A percentile compares a stretch with the other conserved stretches of the same genome.
These are phyloP conservation scores for Bipolaris zeicola DNA, from an alignment of 2,329 filamentous ascomycete species.

Conservation along the genomic window DNA sequence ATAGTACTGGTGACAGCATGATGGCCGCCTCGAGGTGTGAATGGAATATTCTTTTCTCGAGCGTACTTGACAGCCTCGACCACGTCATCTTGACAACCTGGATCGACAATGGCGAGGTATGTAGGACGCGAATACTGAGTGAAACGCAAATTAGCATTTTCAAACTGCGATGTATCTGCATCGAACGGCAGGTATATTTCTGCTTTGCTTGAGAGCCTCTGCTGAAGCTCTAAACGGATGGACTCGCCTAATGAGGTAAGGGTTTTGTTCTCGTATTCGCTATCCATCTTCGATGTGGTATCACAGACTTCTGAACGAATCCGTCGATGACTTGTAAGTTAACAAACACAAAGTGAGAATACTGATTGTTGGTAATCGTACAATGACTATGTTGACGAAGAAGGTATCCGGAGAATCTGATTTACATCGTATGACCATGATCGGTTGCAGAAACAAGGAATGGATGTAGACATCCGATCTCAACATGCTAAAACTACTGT, in stretches of 20 bases:
- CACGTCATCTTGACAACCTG: constrained; percentile 6
- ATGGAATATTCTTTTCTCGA: constrained; percentile 7
- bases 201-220: constrained; percentile 3
- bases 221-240: constrained; percentile 11
- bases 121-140: constrained; percentile 11
- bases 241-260: neutral
- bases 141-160: constrained; percentile 9
- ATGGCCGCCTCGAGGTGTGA: constrained; percentile 10
- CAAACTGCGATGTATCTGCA: constrained; percentile 1
- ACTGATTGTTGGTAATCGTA: neutral
- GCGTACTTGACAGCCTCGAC: constrained; percentile 8
- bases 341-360: neutral
- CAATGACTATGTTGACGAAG: neutral
- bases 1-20: constrained; percentile 11
- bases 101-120: constrained; percentile 8
- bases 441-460: too few relatives aligned
- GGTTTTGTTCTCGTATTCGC: neutral
- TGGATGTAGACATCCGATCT: too few relatives aligned
- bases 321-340: neutral
- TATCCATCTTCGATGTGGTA: neutral
- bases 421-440: too few relatives aligned
- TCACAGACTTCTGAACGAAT: neutral
- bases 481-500: too few relatives aligned
- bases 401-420: neutral
- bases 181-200: constrained; percentile 2